Percentiles rank a stretch among this genome's conserved stretches.
These are phyloP conservation scores for Cladosporium cucumerinum DNA, from an alignment of 2,329 filamentous ascomycete genomes.

Conservation along the genomic window DNA sequence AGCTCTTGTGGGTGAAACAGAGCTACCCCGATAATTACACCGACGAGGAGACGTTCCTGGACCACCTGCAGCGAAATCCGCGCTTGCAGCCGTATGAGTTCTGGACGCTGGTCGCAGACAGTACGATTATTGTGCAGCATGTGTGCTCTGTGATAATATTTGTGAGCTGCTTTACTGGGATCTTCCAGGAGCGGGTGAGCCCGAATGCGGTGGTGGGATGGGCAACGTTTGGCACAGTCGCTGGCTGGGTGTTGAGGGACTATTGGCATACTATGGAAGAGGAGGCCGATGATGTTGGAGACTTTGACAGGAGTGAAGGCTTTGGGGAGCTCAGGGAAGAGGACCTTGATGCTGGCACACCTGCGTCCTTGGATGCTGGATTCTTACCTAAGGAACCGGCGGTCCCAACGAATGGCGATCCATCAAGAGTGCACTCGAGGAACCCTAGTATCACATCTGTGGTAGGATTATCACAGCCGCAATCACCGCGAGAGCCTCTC, in stretches of 20 bases:
- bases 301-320: background rate
- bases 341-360: conserved; percentile 1
- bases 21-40: conserved; percentile 99
- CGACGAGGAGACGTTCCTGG: conserved; percentile 92
- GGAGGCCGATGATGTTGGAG: conserved; percentile 36
- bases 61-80: conserved; percentile 91
- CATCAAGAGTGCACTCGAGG: conserved; percentile 32
- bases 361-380: conserved; percentile 6
- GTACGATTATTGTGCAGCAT: conserved; percentile 94
- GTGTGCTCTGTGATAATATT: conserved; percentile 94
- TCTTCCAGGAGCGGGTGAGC: conserved; percentile 81
- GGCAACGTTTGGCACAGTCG: conserved; percentile 75
- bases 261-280: conserved; percentile 58
- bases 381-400: conserved; percentile 1
- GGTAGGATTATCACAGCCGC: background rate
- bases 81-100: conserved; percentile 94
- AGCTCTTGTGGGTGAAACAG: conserved; percentile 96
- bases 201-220: conserved; percentile 85
- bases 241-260: conserved; percentile 91
- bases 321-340: conserved; percentile 4
- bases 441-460: conserved; percentile 57
- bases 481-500: background rate
- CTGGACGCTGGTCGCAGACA: conserved; percentile 92
- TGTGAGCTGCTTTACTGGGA: conserved; percentile 87
- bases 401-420: background rate